These are phyloP conservation scores for Zoysia matrella DNA, from an alignment of 202 grass and related monocot species.

Conservation along the genomic window DNA sequence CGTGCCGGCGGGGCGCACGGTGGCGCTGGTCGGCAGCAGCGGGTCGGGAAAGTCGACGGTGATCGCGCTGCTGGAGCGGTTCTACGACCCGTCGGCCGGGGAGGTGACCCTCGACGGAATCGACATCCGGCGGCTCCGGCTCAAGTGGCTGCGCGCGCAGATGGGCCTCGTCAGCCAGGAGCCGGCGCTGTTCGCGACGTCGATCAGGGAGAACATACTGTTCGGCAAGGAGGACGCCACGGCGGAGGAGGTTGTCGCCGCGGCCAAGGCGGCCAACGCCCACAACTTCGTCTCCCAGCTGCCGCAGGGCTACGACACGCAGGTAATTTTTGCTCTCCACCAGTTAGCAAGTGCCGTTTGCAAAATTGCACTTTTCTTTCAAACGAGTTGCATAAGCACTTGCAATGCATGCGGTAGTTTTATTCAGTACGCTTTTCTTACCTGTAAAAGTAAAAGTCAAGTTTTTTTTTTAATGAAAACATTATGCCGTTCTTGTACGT, in stretches of 20 bases:
- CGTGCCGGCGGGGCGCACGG: too few relatives aligned
- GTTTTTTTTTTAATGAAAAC: background rate
- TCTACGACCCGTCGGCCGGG: conserved; percentile 72
- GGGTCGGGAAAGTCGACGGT: too few relatives aligned
- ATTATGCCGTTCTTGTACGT: conserved; percentile 9
- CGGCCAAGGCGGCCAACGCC: conserved; percentile 77
- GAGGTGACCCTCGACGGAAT: conserved; percentile 71
- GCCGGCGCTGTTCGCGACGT: conserved; percentile 83
- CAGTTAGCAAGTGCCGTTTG: too few relatives aligned
- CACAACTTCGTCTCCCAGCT: conserved; percentile 91
- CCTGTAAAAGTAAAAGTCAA: conserved; percentile 30
- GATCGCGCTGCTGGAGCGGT: conserved; percentile 44
- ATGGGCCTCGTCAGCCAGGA: conserved; percentile 97
- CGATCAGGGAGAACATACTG: conserved; percentile 81
- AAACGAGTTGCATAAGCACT: background rate
- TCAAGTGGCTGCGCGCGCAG: conserved; percentile 90
- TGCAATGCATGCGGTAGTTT: background rate
- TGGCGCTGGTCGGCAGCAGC: too few relatives aligned
- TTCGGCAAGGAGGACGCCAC: conserved; percentile 86
- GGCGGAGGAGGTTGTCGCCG: conserved; percentile 66
- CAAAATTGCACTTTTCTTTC: too few relatives aligned
- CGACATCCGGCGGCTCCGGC: conserved; percentile 65
- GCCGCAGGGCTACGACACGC: conserved; percentile 81
- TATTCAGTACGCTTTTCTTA: conserved; percentile 9
- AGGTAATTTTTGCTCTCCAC: conserved; percentile 44